These are phyloP conservation scores for Protea cynaroides DNA, from an alignment of 164 flowering plant genomes.

Conservation along the genomic window DNA sequence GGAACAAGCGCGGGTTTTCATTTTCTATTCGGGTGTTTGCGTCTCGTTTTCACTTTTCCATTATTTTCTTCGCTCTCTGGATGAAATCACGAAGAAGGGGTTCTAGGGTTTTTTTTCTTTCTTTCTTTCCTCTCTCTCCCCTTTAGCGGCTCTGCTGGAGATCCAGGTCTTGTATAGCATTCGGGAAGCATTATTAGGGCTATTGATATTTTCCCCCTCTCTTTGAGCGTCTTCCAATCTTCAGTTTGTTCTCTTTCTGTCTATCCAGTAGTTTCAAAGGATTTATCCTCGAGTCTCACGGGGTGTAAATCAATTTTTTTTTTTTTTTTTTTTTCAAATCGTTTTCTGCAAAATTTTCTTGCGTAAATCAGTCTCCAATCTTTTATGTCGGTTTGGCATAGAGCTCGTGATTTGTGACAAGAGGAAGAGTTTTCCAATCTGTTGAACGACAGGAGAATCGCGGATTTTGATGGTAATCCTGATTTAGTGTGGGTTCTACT, in stretches of 20 bases:
- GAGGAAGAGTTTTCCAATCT: background rate
- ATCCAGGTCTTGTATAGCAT: constrained; percentile 33
- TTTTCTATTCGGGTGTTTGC: background rate
- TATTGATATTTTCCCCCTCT: constrained; percentile 2
- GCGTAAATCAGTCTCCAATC: background rate
- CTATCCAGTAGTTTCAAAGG: constrained; percentile 17
- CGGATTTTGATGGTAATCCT: constrained; percentile 4
- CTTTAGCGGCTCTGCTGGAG: constrained; percentile 16
- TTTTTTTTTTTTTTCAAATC: too few species aligned
- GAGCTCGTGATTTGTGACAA: background rate
- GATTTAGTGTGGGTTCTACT: background rate
- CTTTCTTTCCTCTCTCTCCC: background rate
- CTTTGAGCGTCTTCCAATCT: constrained; percentile 8
- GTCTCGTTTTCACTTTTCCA: background rate
- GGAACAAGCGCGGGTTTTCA: background rate
- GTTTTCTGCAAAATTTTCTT: background rate
- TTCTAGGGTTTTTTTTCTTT: constrained; percentile 4
- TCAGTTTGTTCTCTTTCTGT: constrained; percentile 2
- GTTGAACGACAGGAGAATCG: background rate
- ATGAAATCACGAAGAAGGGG: constrained; percentile 5
- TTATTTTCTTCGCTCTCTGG: background rate
- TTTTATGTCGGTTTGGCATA: background rate
- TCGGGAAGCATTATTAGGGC: constrained; percentile 19
- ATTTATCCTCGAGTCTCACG: background rate
- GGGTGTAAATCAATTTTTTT: background rate